Evolutionary conservation across 2,329 filamentous ascomycete species (phyloP), one percentile per base, ranked within the genome.

Genomic region (Aspergillus caelatus): DNA sequence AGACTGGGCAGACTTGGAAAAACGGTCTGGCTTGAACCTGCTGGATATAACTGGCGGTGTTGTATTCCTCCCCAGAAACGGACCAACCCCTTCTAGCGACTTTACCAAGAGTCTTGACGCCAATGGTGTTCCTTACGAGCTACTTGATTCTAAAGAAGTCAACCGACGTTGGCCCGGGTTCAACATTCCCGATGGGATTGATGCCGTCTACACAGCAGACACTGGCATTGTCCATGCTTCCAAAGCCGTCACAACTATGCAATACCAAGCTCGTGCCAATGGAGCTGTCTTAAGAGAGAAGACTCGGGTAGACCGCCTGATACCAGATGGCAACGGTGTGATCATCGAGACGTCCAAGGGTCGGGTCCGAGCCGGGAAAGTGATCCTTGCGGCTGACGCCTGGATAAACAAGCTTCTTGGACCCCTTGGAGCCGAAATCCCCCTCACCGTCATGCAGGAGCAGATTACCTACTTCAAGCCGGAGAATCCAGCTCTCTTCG

Each of bases 1-100:
- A 23, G 71, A 74, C 55, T 74, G 72, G 72, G 72, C 72, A n/a
- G 66, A 70, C 3, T 64, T 74, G 1, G 72, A 72, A 57, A 63
- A 64, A 32, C 55, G 58, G 3, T 56, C 69, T 3, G 69, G 66
- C 9, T 58, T 65, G 30, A 63, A 70, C 58, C 52, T 74, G 46
- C 52, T 74, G 56, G 69, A 62, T 8, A 70, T 70, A 16, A 74
- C 72, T n/a, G 39, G 39, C n/a, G 39, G 39, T 4, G 16, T 43
- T 43, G 39, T 43, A 7, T 43, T 43, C n/a, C 39, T 43, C 2
- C 39, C 39, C 16, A 43, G n/a, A n/a, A 11, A 19, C 6, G 39
- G 39, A n/a, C 39, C 39, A 19, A 43, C n/a, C n/a, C 39, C 39
- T 9, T 19, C 39, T 11, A 43, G 39, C 39, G 39, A n/a, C 39